Conservation (phyloP, 2,329 filamentous ascomycete genomes). For the Fusarium sp. region DNA sequence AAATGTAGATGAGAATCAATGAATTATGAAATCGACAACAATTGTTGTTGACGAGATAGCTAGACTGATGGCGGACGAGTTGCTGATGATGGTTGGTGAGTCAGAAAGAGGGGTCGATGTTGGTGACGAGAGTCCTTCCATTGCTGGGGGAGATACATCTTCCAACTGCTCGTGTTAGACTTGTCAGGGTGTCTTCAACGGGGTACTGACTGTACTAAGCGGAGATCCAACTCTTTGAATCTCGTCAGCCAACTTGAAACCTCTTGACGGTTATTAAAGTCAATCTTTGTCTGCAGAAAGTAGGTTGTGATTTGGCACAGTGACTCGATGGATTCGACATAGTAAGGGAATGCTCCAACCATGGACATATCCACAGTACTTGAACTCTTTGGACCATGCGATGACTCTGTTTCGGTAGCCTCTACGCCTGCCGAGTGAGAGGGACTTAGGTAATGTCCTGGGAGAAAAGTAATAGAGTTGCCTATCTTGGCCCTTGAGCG, state of each 20-base stretch:
- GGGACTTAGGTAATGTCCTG: conserved; percentile 38
- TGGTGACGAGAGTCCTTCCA: conserved; percentile 48
- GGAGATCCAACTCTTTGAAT: conserved; percentile 61
- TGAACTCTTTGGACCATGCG: not conserved
- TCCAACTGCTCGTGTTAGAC: conserved; percentile 47
- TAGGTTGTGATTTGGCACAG: conserved; percentile 57
- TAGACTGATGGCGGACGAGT: not conserved
- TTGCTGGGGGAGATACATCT: conserved; percentile 57
- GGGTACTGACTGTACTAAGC: conserved; percentile 53
- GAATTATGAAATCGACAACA: not conserved
- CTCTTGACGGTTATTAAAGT: conserved; percentile 53
- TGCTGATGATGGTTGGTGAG: not conserved
- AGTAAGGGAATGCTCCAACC: conserved; percentile 59
- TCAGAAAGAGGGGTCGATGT: not conserved
- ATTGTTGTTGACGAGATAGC: not conserved
- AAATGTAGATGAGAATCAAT: not conserved
- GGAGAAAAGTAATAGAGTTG: conserved; percentile 52
- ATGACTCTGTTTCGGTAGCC: not conserved
- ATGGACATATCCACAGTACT: conserved; percentile 48
- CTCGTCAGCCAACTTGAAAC: conserved; percentile 56
- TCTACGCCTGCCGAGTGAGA: not conserved
- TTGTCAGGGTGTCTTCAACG: not conserved
- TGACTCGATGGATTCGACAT: conserved; percentile 59
- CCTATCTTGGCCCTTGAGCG: conserved; percentile 52
- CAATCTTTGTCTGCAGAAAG: conserved; percentile 57